phyloP scores from a whole-genome alignment of 495 filamentous ascomycete species.

The Xylaria acuta region DNA sequence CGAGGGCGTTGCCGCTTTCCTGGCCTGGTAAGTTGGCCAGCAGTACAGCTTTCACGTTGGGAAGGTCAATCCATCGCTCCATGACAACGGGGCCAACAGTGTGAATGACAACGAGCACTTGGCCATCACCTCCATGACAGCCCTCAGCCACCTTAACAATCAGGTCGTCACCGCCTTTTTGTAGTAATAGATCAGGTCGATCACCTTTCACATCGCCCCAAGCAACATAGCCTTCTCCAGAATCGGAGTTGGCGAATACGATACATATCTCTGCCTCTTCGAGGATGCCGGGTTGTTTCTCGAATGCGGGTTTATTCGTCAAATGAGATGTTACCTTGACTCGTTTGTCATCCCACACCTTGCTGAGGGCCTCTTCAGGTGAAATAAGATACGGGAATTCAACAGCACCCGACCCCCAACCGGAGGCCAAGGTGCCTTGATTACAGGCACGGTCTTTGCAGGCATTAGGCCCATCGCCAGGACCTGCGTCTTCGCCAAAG shows the following conservation, averaged over 20 bases:
- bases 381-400: slow-evolving; percentile 83
- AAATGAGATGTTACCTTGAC: slow-evolving; percentile 67
- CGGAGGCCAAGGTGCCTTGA: slow-evolving; percentile 79
- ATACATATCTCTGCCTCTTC: slow-evolving; percentile 69
- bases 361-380: slow-evolving; percentile 69
- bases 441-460: slow-evolving; percentile 83
- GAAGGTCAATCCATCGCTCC: slow-evolving; percentile 83
- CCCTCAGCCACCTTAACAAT: slow-evolving; percentile 71
- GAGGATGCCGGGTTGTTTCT: slow-evolving; percentile 43
- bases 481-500: slow-evolving; percentile 85
- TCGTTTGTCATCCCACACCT: slow-evolving; percentile 55
- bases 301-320: slow-evolving; percentile 57
- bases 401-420: slow-evolving; percentile 91
- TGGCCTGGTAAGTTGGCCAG: slow-evolving; percentile 89
- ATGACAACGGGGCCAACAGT: slow-evolving; percentile 86
- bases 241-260: slow-evolving; percentile 68
- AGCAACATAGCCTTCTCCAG: slow-evolving; percentile 69
- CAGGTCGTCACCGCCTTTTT: slow-evolving; percentile 78
- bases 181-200: slow-evolving; percentile 77
- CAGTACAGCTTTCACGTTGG: slow-evolving; percentile 79
- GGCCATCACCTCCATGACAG: slow-evolving; percentile 70
- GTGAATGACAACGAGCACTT: slow-evolving; percentile 86
- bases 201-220: slow-evolving; percentile 75
- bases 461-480: slow-evolving; percentile 70
- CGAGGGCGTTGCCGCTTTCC: slow-evolving; percentile 85